Conservation (phyloP, 805 yeast genomes). For the Spathaspora sp. region DNA sequence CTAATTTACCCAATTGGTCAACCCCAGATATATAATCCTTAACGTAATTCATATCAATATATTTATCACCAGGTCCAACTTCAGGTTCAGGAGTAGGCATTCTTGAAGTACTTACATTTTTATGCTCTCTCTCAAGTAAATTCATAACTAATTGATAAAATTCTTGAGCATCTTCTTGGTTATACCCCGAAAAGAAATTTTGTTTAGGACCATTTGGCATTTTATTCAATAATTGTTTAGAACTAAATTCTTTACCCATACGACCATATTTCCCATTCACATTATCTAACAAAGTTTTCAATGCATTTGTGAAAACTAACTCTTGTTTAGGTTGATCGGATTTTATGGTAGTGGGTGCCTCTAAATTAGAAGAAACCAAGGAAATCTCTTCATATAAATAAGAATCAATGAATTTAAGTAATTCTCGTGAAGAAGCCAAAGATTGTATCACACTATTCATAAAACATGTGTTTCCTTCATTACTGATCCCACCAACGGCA, state of each 20-base stretch:
- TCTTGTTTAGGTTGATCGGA: constrained; percentile 19
- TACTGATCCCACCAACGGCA: constrained; percentile 76
- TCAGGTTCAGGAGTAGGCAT: constrained; percentile 22
- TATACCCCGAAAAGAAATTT: constrained; percentile 75
- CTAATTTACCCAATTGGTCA: constrained; percentile 53
- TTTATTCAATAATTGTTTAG: constrained; percentile 55
- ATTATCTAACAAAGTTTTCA: constrained; percentile 49
- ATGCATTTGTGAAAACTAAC: constrained; percentile 49
- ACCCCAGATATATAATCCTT: constrained; percentile 33
- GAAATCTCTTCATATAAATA: constrained; percentile 27
- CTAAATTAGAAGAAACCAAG: too few species aligned
- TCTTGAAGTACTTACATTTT: constrained; percentile 21
- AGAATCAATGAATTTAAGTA: constrained; percentile 52
- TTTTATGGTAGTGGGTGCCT: constrained; percentile 8
- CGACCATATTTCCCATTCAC: constrained; percentile 55
- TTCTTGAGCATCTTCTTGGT: constrained; percentile 96
- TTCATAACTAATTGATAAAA: constrained; percentile 78
- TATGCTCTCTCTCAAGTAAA: constrained; percentile 58
- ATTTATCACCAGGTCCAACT: constrained; percentile 10
- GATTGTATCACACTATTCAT: constrained; percentile 89
- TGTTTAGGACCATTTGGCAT: constrained; percentile 79
- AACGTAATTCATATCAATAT: constrained; percentile 16
- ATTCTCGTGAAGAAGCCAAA: constrained; percentile 66
- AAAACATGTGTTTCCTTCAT: constrained; percentile 93
- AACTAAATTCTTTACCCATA: constrained; percentile 57